These are phyloP conservation scores for Sporothrix variecibatus DNA, from an alignment of 2,329 filamentous ascomycete genomes.

Conservation along the genomic window DNA sequence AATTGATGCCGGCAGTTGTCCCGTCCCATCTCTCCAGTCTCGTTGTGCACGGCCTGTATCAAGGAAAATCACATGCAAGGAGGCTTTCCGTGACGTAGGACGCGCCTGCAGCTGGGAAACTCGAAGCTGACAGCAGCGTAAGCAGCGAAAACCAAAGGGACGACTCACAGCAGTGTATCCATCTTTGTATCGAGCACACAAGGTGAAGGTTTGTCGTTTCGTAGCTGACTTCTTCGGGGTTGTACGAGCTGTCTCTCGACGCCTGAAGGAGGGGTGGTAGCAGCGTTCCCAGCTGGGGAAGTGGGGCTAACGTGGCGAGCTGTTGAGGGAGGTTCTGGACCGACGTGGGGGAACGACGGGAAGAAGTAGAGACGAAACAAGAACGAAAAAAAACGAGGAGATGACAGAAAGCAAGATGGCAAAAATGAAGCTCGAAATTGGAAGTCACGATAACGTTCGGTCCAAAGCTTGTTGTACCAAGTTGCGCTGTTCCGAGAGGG, in stretches of 20 bases:
- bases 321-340: slow-evolving; percentile 7
- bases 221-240: neutral
- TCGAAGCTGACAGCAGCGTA: neutral
- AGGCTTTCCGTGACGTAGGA: neutral
- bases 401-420: neutral
- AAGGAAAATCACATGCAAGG: slow-evolving; percentile 5
- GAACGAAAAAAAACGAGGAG: neutral
- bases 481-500: slow-evolving; percentile 23
- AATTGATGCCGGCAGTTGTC: neutral
- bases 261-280: slow-evolving; percentile 15
- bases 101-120: neutral
- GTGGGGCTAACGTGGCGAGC: slow-evolving; percentile 12
- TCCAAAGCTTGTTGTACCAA: slow-evolving; percentile 7
- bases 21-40: neutral
- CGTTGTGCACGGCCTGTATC: neutral
- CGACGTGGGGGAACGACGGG: neutral
- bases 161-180: slow-evolving; percentile 29
- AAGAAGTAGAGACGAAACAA: neutral
- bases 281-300: slow-evolving; percentile 10
- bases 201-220: neutral
- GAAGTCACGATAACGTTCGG: slow-evolving; percentile 22
- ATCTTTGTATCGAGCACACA: slow-evolving; percentile 7
- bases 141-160: neutral
- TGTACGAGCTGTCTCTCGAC: neutral
- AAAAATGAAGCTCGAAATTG: neutral